Evolutionary conservation across 352 stramenopile species (phyloP).

Genomic region (Globisporangium recalcitrans): DNA sequence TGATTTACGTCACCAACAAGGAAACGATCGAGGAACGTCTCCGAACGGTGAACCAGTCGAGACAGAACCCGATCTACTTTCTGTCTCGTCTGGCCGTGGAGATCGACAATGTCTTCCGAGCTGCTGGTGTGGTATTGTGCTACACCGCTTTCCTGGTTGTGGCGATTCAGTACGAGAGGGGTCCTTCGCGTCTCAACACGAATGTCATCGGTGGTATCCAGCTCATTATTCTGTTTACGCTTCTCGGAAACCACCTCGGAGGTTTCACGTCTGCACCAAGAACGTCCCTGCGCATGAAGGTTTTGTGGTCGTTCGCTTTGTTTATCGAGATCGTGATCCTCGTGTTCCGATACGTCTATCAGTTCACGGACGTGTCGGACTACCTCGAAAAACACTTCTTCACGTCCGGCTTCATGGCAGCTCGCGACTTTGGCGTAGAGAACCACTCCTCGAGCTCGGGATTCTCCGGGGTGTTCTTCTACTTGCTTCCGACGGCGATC

Average conservation of each 20-base stretch:
- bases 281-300: constrained; percentile 62
- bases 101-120: constrained; percentile 72
- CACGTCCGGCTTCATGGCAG: constrained; percentile 61
- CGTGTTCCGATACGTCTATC: constrained; percentile 70
- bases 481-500: constrained; percentile 63
- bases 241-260: constrained; percentile 69
- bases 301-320: constrained; percentile 76
- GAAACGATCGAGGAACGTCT: constrained; percentile 64
- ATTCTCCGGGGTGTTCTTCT: constrained; percentile 74
- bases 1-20: constrained; percentile 77
- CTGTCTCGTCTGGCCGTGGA: constrained; percentile 65
- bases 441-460: constrained; percentile 49
- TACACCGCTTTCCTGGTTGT: constrained; percentile 70
- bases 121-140: constrained; percentile 56
- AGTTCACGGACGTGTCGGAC: constrained; percentile 64
- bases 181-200: constrained; percentile 45
- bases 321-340: constrained; percentile 66
- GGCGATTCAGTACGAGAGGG: constrained; percentile 57
- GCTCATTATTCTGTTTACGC: constrained; percentile 51
- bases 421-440: constrained; percentile 69
- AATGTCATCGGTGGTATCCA: constrained; percentile 63
- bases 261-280: constrained; percentile 56
- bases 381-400: constrained; percentile 69
- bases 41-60: constrained; percentile 48
- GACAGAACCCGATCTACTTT: constrained; percentile 74